phyloP scores from a whole-genome alignment of 805 yeast species.

The Ogataea henricii region DNA sequence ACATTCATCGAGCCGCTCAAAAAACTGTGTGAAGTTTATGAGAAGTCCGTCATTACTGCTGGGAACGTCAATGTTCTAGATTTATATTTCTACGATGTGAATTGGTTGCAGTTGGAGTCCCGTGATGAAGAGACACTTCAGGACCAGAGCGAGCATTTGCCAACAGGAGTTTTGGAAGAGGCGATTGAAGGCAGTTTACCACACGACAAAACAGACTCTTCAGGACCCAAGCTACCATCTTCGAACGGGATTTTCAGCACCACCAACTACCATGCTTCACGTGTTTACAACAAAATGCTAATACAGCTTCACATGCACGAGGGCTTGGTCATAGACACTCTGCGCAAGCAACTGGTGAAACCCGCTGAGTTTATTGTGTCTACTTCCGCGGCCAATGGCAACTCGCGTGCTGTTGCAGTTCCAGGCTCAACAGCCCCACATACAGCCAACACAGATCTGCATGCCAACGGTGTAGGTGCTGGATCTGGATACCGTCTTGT shows the following conservation, averaged over 20 bases:
- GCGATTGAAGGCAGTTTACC: conserved; percentile 11
- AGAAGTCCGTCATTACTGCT: conserved; percentile 37
- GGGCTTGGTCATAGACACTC: conserved; percentile 35
- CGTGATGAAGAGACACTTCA: conserved; percentile 18
- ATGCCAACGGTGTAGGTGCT: background rate
- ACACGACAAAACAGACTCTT: background rate
- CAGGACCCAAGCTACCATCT: background rate
- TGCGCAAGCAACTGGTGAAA: conserved; percentile 34
- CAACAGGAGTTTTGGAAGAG: conserved; percentile 24
- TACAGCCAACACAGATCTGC: background rate
- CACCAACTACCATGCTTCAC: conserved; percentile 28
- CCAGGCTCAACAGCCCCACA: conserved; percentile 6
- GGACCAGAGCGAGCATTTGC: conserved; percentile 13
- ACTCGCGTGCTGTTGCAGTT: background rate
- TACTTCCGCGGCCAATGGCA: background rate
- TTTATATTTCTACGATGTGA: conserved; percentile 62
- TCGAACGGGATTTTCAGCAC: conserved; percentile 6
- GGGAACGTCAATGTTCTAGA: conserved; percentile 53
- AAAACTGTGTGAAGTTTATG: conserved; percentile 50
- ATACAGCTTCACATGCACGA: conserved; percentile 25
- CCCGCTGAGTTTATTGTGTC: conserved; percentile 28
- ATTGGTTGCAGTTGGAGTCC: conserved; percentile 55
- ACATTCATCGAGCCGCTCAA: conserved; percentile 39
- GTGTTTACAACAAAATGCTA: conserved; percentile 19
- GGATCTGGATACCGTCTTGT: conserved; percentile 15